Percentiles rank a stretch among this genome's conserved stretches.
Conservation (phyloP, 305 asterid genomes). For the Fraxinus albicans region DNA sequence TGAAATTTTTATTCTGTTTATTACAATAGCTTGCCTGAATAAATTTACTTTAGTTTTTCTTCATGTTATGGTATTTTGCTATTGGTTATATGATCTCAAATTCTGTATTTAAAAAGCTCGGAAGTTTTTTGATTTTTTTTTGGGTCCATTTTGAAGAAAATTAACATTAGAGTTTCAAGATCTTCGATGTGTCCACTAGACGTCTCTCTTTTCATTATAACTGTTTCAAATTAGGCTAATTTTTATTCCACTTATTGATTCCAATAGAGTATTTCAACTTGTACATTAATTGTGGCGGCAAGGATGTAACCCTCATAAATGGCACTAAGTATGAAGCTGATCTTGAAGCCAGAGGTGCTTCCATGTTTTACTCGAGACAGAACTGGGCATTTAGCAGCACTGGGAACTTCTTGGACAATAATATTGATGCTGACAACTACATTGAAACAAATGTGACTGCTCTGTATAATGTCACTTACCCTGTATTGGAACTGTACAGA, state of each 20-base stretch:
- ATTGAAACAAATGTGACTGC: conserved; percentile 46
- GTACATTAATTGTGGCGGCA: conserved; percentile 86
- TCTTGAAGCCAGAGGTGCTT: conserved; percentile 81
- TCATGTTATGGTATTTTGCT: neutral
- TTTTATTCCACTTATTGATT: neutral
- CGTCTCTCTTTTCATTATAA: neutral
- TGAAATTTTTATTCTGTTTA: neutral
- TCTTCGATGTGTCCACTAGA: neutral
- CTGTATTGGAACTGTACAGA: conserved; percentile 47
- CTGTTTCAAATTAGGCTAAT: neutral
- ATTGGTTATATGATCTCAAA: neutral
- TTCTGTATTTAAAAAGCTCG: neutral
- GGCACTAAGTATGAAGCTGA: conserved; percentile 55
- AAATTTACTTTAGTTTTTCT: neutral
- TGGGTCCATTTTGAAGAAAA: neutral
- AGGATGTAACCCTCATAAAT: conserved; percentile 32
- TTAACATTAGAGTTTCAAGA: neutral
- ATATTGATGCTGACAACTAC: conserved; percentile 64
- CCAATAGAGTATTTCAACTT: conserved; percentile 57
- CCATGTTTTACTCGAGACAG: conserved; percentile 56
- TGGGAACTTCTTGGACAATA: conserved; percentile 87
- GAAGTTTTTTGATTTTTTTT: neutral
- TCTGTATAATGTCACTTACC: conserved; percentile 33
- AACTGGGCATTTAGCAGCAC: conserved; percentile 98
- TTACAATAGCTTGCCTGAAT: neutral